Conservation (phyloP, 2,329 filamentous ascomycete genomes). For the Fusarium kyushuense region DNA sequence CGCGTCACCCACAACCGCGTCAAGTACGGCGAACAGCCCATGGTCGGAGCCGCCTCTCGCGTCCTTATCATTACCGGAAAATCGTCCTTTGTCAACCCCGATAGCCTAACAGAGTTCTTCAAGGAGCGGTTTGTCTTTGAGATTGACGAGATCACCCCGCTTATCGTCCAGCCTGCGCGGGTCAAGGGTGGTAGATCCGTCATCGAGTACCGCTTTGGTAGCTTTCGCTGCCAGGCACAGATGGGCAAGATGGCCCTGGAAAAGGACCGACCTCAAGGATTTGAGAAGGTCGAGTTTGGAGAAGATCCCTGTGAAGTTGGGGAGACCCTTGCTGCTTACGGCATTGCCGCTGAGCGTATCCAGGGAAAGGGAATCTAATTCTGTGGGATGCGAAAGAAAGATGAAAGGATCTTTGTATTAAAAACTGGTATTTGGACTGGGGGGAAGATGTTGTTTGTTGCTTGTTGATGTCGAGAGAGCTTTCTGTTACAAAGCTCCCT, state of each 20-base stretch:
- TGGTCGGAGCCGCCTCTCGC: slow-evolving; percentile 55
- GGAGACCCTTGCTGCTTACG: slow-evolving; percentile 50
- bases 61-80: slow-evolving; percentile 65
- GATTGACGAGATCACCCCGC: slow-evolving; percentile 56
- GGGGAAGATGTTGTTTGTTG: slow-evolving; percentile 11
- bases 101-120: slow-evolving; percentile 57
- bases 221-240: slow-evolving; percentile 67
- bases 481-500: neutral
- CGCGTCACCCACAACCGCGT: slow-evolving; percentile 63
- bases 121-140: slow-evolving; percentile 59
- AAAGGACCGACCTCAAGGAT: slow-evolving; percentile 50
- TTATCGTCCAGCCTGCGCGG: slow-evolving; percentile 44
- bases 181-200: slow-evolving; percentile 47
- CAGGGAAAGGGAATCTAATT: slow-evolving; percentile 50
- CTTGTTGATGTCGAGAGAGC: neutral
- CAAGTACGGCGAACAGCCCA: slow-evolving; percentile 52
- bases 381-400: neutral
- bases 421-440: slow-evolving; percentile 6
- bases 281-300: slow-evolving; percentile 56
- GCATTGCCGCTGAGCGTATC: slow-evolving; percentile 51
- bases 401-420: neutral
- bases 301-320: slow-evolving; percentile 55
- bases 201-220: slow-evolving; percentile 66
- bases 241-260: slow-evolving; percentile 58
- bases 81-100: slow-evolving; percentile 57